phyloP scores from a whole-genome alignment of 1,284 basidiomycete genomes.

The Ceratobasidium sp. region DNA sequence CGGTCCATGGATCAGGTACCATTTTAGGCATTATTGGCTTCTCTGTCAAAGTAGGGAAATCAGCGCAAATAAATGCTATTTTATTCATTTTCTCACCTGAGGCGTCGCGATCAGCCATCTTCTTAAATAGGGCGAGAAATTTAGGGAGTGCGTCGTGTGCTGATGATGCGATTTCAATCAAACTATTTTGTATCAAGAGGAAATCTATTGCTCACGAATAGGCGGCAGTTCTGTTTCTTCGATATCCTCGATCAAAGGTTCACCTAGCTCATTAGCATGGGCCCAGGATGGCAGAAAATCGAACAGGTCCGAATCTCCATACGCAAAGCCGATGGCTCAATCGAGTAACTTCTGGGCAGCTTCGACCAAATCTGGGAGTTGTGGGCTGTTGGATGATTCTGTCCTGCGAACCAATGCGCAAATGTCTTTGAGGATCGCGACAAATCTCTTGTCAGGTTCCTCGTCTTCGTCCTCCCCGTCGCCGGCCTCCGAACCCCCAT shows the following conservation, averaged over 20 bases:
- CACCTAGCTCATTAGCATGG: not conserved
- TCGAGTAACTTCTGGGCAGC: not conserved
- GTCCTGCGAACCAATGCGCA: conserved; percentile 21
- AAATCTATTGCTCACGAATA: not conserved
- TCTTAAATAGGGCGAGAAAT: too few species aligned
- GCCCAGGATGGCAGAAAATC: conserved; percentile 40
- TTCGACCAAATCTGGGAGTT: conserved; percentile 13
- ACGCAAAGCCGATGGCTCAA: not conserved
- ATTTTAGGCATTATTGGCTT: not conserved
- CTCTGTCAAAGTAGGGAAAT: too few species aligned
- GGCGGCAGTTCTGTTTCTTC: not conserved
- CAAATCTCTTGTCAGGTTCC: conserved; percentile 1
- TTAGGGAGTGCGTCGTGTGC: too few species aligned
- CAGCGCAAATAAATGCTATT: too few species aligned
- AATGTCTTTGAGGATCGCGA: conserved; percentile 10
- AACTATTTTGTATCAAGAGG: too few species aligned
- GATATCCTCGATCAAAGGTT: conserved; percentile 14
- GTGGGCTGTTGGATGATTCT: not conserved
- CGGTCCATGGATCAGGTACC: too few species aligned
- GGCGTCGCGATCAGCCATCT: too few species aligned
- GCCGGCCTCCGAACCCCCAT: too few species aligned
- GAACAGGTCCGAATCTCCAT: conserved; percentile 4
- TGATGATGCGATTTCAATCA: too few species aligned
- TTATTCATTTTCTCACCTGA: too few species aligned
- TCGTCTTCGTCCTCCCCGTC: not conserved